Percentiles rank a stretch among this genome's conserved stretches.
Evolutionary conservation across 164 flowering plant genomes (phyloP).

Genomic region (Tinospora cordifolia): DNA sequence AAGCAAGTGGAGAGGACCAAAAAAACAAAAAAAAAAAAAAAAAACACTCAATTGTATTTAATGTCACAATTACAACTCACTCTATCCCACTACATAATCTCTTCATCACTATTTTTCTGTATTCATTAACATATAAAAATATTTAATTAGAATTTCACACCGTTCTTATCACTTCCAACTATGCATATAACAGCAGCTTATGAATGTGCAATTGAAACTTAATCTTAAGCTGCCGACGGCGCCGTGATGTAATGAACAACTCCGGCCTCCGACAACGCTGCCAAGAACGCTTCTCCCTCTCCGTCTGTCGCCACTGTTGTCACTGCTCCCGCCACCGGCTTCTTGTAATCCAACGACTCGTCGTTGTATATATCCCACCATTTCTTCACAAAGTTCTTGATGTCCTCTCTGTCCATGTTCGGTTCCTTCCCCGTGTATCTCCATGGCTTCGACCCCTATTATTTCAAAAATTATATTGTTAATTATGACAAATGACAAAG

Average conservation of each 20-base stretch:
- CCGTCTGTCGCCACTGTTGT: not conserved
- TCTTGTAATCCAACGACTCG: conserved; percentile 42
- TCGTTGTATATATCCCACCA: conserved; percentile 76
- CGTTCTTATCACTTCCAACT: no score
- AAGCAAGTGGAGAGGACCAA: no score
- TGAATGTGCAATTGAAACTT: not conserved
- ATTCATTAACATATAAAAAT: no score
- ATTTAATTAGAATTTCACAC: no score
- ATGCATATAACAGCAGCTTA: no score
- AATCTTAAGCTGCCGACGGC: conserved; percentile 48
- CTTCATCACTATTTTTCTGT: no score
- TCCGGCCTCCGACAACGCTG: conserved; percentile 36
- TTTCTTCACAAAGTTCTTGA: conserved; percentile 56
- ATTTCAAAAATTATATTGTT: not conserved
- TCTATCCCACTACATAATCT: not conserved
- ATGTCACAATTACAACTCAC: not conserved
- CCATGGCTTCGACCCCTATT: conserved; percentile 77
- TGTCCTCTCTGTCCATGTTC: conserved; percentile 75
- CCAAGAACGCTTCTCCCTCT: conserved; percentile 17
- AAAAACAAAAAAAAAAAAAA: not conserved
- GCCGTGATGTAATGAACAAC: conserved; percentile 25
- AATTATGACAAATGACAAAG: no score
- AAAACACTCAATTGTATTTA: not conserved
- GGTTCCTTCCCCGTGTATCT: conserved; percentile 73
- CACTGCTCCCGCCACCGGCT: not conserved